Base-by-base conservation (phyloP, 1,139 yeast species). In the Debaryomyces subglobosus region DNA sequence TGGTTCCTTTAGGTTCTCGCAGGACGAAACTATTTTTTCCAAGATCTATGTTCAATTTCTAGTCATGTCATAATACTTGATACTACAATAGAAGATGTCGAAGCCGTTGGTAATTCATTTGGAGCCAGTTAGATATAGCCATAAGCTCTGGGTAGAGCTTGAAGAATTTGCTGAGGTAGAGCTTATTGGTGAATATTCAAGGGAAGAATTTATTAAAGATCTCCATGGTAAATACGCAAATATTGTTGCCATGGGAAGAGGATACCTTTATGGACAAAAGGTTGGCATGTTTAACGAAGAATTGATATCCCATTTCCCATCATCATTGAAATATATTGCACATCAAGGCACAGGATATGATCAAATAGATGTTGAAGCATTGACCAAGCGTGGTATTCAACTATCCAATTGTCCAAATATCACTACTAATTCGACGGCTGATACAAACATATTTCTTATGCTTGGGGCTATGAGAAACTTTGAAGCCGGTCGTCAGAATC, bases 291-390 rank as follows among this genome's bases (percentile, higher is more conserved):
- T 88, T 58, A 94, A 88, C 60, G 78, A 73, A 44, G 92, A 86
- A 57, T 62, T 89, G 53, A 74, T 84, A 18, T 59, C 66, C 8
- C 61, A 60, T 20, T 68, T 89, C 45, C 92, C 92, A 5, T 52
- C 71, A 0, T 62, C 83, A 0, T 74, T 89, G 24, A 79, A 81
- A 58, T 78, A 80, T 20, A 74, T 89, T 24, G 75, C 85, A 52
- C 92, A 87, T 65, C 77, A 79, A 54, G 96, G 96, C 48, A 96
- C 96, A 0, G 96, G 96, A 15, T 89, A 89, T 64, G 96, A 89
- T 61, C 88, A 83, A 63, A 71, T 83, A 34, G 86, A 83, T 56
- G 78, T 80, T 1, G 63, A 61, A 15, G 70, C 74, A 5, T 68
- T 74, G 54, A 67, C 71, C n/a, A 65, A 52, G 27, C 36, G 66